These are phyloP conservation scores for Ceratocystis cacaofunesta DNA, from an alignment of 2,329 filamentous ascomycete genomes.

Conservation along the genomic window DNA sequence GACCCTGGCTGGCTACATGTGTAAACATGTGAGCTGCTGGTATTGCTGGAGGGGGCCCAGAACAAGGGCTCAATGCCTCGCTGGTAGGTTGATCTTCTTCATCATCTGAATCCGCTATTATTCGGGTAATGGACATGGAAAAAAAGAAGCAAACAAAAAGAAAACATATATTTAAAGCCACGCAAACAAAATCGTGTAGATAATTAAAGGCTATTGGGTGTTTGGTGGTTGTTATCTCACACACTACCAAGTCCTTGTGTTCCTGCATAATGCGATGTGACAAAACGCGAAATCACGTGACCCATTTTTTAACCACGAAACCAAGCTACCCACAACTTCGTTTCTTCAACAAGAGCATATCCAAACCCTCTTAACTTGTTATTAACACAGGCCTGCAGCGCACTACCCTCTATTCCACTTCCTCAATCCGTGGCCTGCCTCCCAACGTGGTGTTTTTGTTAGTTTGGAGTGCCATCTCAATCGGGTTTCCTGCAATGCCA, in stretches of 20 bases:
- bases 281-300: conserved; percentile 2
- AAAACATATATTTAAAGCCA: neutral
- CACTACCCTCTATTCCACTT: conserved; percentile 37
- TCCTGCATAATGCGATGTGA: neutral
- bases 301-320: neutral
- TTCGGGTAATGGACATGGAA: conserved; percentile 10
- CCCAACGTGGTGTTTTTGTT: neutral
- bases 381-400: neutral
- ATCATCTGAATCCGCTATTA: conserved; percentile 30
- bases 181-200: neutral
- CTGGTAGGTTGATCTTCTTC: conserved; percentile 22
- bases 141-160: neutral
- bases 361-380: neutral
- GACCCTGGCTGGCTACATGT: neutral
- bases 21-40: neutral
- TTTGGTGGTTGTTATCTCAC: neutral
- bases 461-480: conserved; percentile 19
- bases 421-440: conserved; percentile 37
- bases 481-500: conserved; percentile 19
- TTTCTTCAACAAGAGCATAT: neutral
- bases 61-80: conserved; percentile 14
- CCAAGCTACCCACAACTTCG: neutral
- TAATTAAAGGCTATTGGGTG: neutral
- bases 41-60: neutral
- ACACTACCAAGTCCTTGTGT: neutral